phyloP scores from a whole-genome alignment of 495 filamentous ascomycete species.

The Clavariopsis aquatica region DNA sequence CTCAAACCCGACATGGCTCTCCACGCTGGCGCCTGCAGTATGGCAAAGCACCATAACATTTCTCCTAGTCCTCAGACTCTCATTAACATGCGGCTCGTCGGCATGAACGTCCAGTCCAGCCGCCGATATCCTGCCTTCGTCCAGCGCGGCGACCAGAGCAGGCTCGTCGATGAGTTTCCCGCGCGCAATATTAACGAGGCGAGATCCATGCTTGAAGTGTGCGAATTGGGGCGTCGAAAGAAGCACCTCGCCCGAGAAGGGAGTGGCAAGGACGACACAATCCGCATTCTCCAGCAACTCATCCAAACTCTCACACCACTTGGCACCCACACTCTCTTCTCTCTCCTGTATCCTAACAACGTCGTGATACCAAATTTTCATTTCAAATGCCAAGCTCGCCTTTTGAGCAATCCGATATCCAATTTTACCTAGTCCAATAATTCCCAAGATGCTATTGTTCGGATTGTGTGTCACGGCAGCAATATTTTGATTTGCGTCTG shows the following conservation, averaged over 20 bases:
- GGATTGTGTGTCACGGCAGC: constrained; percentile 61
- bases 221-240: constrained; percentile 55
- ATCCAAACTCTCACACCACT: constrained; percentile 55
- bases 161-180: constrained; percentile 70
- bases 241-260: constrained; percentile 60
- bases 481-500: constrained; percentile 58
- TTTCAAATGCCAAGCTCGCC: constrained; percentile 60
- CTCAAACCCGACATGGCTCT: constrained; percentile 74
- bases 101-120: constrained; percentile 72
- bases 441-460: constrained; percentile 56
- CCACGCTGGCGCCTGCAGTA: constrained; percentile 71
- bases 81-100: constrained; percentile 56
- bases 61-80: constrained; percentile 51
- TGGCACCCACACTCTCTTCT: constrained; percentile 44
- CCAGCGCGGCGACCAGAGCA: constrained; percentile 64
- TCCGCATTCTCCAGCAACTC: constrained; percentile 58
- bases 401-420: constrained; percentile 67
- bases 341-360: constrained; percentile 40
- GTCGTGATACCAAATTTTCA: constrained; percentile 71
- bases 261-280: constrained; percentile 68
- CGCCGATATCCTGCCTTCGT: constrained; percentile 53
- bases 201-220: constrained; percentile 57
- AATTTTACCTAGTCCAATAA: constrained; percentile 70
- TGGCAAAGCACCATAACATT: constrained; percentile 66
- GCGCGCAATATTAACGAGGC: constrained; percentile 73